Evolutionary conservation across 2,329 filamentous ascomycete species (phyloP).

Genomic region (Aureobasidium uvarum): DNA sequence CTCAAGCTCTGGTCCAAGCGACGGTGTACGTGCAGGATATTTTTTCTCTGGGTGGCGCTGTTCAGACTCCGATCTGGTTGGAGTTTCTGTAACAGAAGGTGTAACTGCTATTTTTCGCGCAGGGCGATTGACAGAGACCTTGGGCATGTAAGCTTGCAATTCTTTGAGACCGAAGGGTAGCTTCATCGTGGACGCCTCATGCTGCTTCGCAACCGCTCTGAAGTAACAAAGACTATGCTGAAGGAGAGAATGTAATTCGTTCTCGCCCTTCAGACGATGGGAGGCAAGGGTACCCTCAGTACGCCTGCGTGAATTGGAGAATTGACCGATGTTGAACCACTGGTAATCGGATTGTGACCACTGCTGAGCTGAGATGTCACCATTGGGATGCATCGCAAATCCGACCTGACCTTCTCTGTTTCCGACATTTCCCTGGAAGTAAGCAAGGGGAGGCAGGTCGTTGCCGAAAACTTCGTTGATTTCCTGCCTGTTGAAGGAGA

Average conservation of each 20-base stretch:
- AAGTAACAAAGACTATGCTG: conserved; percentile 45
- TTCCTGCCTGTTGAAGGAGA: conserved; percentile 35
- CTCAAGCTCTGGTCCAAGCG: background rate
- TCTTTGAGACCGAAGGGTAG: conserved; percentile 36
- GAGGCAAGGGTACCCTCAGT: conserved; percentile 47
- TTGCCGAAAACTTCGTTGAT: conserved; percentile 44
- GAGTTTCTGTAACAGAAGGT: background rate
- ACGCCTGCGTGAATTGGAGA: conserved; percentile 43
- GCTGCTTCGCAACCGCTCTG: conserved; percentile 44
- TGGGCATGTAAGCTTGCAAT: conserved; percentile 34
- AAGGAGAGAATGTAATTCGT: conserved; percentile 37
- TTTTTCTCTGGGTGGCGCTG: background rate
- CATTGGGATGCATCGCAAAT: conserved; percentile 50
- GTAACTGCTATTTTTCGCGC: background rate
- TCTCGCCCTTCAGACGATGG: conserved; percentile 42
- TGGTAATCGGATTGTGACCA: conserved; percentile 44
- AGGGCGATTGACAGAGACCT: background rate
- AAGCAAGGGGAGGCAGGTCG: conserved; percentile 44
- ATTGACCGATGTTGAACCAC: conserved; percentile 49
- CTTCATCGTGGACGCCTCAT: conserved; percentile 37
- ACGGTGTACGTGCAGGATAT: background rate
- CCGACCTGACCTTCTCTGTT: conserved; percentile 44
- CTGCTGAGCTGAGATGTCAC: conserved; percentile 49
- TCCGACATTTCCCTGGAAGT: conserved; percentile 38
- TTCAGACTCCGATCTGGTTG: background rate